Base-by-base conservation (phyloP, 2,329 filamentous ascomycete species). In the Colletotrichum siamense region DNA sequence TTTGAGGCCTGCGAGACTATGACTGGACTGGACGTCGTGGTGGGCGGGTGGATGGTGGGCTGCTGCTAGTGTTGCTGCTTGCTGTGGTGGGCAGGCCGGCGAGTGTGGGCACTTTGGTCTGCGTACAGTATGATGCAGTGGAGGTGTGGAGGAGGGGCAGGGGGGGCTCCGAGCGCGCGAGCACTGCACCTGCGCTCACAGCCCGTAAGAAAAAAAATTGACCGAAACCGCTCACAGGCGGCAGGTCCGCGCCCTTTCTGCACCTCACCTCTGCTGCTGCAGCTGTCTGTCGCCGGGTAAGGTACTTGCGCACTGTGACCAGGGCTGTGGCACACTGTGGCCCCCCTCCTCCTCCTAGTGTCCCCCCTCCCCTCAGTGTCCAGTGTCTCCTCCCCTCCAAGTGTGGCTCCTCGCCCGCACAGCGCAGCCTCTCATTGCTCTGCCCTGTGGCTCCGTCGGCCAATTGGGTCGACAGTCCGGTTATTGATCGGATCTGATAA, bases 71-170 rank as follows among this genome's bases (percentile, higher is more conserved):
- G 34, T 36, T 36, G 34, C 34, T 44, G 39, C 39, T 44, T 44
- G 18, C 39, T 49, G 39, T 49, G 15, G 55, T 63, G 66, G 71
- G 71, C 71, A 66, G 55, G 28, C 62, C 32, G 18, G 34, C 15
- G 34, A 16, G 16, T 32, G 63, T 62, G 70, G 69, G 73, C 63
- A 69, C 59, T 32, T 32, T 63, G 67, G 34, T 15, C 67, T 63
- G 55, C 30, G 44, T 69, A 49, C 44, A 59, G 73, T 73, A 73
- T 73, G 70, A 76, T 76, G 73, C 73, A 76, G 73, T 73, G 70
- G 73, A 73, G 77, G 77, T 70, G 77, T 77, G 77, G 77, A 77
- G 77, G 77, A 77, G 76, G 77, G 76, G 75, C 71, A 76, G 77
- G 76, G 72, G 57, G 69, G 69, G 61, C 64, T 39, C 69, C 52